Evolutionary conservation across 805 yeast species (phyloP), one percentile per base, ranked within the genome.

Genomic region (Teunomyces kruisii): DNA sequence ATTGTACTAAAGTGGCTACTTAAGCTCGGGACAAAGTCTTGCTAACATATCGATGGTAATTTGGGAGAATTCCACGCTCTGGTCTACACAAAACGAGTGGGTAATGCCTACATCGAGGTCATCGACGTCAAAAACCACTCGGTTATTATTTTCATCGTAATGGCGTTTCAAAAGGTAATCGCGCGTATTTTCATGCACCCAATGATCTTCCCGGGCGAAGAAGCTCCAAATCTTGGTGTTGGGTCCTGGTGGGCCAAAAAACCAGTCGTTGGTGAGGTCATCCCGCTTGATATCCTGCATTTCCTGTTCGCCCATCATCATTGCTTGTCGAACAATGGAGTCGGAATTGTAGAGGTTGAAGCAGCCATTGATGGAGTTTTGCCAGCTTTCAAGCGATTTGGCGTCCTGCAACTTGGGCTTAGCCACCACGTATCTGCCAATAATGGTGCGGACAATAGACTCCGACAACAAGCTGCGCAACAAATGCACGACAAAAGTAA

Each of bases 61-160:
- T 16, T 64, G 56, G 9, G 83, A 78, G 54, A 81, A 75, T 56
- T 69, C 73, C 36, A 65, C 70, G 55, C 81, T 79, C 48, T 80
- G 80, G 37, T 71, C 66, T 9, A 84, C 72, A 55, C 88, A 83
- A 58, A 84, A 83, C 32, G 85, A 74, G 57, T 84, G 89, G 7
- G 73, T 67, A 28, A 81, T 73, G 1, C 67, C 70, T 5, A 43
- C 50, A 45, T 67, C 65, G 14, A 65, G 55, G 7, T 64, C 63
- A 8, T 70, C 68, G 6, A 65, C 43, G 38, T 56, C 65, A 42
- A 72, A 62, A 12, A 54, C 54, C 19, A 74, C 59, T 6, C 52
- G 48, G 1, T 65, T 58, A 30, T 65, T 62, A 14, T 55, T 52
- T 30, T 30, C 47, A 30, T 60, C 58, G 17, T 65, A 59, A 51